These are phyloP conservation scores for Penicillium cinerascens DNA, from an alignment of 495 filamentous ascomycete species.

Conservation along the genomic window DNA sequence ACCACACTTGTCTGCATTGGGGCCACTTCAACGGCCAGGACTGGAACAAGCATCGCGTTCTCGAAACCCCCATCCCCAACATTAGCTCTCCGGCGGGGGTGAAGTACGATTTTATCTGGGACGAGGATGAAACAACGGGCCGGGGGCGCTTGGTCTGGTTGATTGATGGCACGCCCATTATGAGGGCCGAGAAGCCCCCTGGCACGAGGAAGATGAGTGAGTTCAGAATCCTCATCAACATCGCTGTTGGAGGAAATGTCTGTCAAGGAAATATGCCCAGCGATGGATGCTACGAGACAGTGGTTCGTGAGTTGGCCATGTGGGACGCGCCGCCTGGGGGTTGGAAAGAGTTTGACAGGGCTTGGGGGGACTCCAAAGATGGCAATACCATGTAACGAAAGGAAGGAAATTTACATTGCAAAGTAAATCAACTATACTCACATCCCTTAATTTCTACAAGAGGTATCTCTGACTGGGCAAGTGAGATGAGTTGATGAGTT, in stretches of 20 bases:
- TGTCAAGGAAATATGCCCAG: conserved; percentile 28
- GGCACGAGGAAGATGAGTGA: conserved; percentile 31
- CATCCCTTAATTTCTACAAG: neutral
- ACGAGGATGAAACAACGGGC: conserved; percentile 25
- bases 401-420: conserved; percentile 7
- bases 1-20: conserved; percentile 30
- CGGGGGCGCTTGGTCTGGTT: conserved; percentile 25
- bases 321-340: conserved; percentile 28
- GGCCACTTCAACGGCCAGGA: conserved; percentile 27
- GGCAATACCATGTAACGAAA: conserved; percentile 28
- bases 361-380: conserved; percentile 22
- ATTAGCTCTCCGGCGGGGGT: conserved; percentile 23
- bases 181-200: conserved; percentile 28
- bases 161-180: conserved; percentile 25
- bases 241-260: conserved; percentile 30
- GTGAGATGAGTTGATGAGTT: conserved; percentile 8
- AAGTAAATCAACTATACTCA: conserved; percentile 11
- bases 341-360: conserved; percentile 25
- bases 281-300: conserved; percentile 26
- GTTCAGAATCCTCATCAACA: conserved; percentile 30
- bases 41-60: conserved; percentile 31
- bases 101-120: conserved; percentile 29
- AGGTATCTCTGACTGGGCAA: conserved; percentile 6
- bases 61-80: conserved; percentile 25
- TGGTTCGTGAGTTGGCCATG: conserved; percentile 29